A percentile compares a stretch with the other conserved stretches of the same genome.
These are phyloP conservation scores for Leishmania gerbilli DNA, from an alignment of 208 protist genomes.

Conservation along the genomic window DNA sequence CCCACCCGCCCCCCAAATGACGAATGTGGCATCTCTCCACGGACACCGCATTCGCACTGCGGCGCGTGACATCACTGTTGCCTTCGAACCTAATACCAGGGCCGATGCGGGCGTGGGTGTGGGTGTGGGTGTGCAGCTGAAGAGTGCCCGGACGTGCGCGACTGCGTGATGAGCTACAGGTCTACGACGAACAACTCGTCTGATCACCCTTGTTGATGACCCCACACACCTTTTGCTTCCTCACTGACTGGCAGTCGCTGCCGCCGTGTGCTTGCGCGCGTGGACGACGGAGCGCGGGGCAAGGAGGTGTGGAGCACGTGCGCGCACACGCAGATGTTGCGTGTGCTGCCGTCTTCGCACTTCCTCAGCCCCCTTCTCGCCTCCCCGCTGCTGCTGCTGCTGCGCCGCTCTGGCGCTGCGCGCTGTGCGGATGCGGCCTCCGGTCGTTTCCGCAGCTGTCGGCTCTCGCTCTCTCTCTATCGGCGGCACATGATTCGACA, in stretches of 20 bases:
- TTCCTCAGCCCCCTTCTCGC: neutral
- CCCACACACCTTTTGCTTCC: conserved; percentile 33
- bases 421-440: too few relatives aligned
- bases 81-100: conserved; percentile 27
- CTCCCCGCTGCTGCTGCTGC: neutral
- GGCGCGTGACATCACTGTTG: conserved; percentile 14
- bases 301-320: neutral
- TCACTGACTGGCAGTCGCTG: conserved; percentile 27
- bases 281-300: neutral
- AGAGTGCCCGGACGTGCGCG: neutral
- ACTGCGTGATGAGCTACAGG: conserved; percentile 32
- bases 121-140: neutral
- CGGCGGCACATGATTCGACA: conserved; percentile 17
- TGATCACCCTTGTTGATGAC: conserved; percentile 23
- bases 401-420: neutral
- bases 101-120: neutral
- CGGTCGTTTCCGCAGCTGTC: too few relatives aligned
- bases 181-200: conserved; percentile 37
- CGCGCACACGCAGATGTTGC: neutral
- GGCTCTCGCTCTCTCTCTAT: neutral
- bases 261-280: neutral
- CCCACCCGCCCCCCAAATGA: conserved; percentile 2
- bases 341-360: neutral
- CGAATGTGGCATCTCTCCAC: conserved; percentile 22
- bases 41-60: conserved; percentile 18